Evolutionary conservation across 768 basidiomycete genomes (phyloP).

Genomic region (Leccinum subgranulosum): DNA sequence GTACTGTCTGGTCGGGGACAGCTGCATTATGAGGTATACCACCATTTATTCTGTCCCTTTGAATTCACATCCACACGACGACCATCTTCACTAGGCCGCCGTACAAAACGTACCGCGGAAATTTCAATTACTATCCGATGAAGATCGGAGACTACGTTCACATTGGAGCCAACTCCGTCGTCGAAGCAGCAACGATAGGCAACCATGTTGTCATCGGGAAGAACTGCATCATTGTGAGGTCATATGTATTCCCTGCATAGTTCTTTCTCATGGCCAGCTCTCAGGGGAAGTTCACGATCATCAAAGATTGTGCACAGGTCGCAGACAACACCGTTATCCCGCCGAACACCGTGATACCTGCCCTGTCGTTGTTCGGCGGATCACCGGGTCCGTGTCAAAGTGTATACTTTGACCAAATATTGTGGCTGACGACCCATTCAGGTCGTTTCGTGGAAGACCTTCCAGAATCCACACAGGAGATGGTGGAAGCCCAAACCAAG

Average conservation of each 20-base stretch:
- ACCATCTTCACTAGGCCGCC: slow-evolving; percentile 53
- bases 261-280: neutral
- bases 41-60: neutral
- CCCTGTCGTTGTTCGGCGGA: slow-evolving; percentile 79
- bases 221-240: slow-evolving; percentile 86
- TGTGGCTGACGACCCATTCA: slow-evolving; percentile 28
- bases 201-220: slow-evolving; percentile 93
- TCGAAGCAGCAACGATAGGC: slow-evolving; percentile 95
- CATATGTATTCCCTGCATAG: neutral
- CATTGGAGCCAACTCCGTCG: slow-evolving; percentile 81
- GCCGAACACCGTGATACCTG: slow-evolving; percentile 90
- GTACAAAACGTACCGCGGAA: slow-evolving; percentile 85
- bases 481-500: slow-evolving; percentile 83
- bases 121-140: slow-evolving; percentile 98
- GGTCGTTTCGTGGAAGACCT: slow-evolving; percentile 81
- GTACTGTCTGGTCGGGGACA: slow-evolving; percentile 90
- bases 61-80: neutral
- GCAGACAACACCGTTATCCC: slow-evolving; percentile 89
- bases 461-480: slow-evolving; percentile 92
- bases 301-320: slow-evolving; percentile 92
- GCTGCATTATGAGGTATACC: slow-evolving; percentile 77
- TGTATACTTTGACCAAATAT: neutral
- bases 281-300: slow-evolving; percentile 94
- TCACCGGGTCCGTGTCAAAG: slow-evolving; percentile 67
- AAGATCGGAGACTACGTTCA: slow-evolving; percentile 95